phyloP scores from a whole-genome alignment of 805 yeast genomes.

The Starmerella floris region DNA sequence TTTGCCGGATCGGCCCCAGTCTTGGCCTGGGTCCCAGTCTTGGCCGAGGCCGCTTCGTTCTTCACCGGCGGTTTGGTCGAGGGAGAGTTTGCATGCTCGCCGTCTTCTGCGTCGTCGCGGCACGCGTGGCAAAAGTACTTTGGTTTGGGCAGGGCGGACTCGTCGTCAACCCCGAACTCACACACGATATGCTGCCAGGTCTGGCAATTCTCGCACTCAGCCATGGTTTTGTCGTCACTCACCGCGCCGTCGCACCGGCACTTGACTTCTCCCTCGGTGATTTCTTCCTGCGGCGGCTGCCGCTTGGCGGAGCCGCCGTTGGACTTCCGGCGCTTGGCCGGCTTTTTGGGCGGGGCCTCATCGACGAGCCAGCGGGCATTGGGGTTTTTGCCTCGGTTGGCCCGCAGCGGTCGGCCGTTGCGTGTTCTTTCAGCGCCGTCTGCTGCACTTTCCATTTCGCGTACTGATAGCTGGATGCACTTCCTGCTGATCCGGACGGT shows the following conservation, averaged over 20 bases:
- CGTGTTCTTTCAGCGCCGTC: neutral
- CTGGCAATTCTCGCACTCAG: constrained; percentile 49
- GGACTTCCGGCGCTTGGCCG: constrained; percentile 3
- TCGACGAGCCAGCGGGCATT: constrained; percentile 15
- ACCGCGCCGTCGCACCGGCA: constrained; percentile 30
- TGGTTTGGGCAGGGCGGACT: constrained; percentile 36
- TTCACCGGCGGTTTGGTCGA: neutral
- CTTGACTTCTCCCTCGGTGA: constrained; percentile 10
- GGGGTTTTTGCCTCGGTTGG: constrained; percentile 16
- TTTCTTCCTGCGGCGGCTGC: neutral
- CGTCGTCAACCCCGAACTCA: constrained; percentile 36
- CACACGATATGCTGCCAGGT: constrained; percentile 63
- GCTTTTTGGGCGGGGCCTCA: constrained; percentile 2
- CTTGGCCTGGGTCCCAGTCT: neutral
- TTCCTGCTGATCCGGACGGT: too few relatives aligned
- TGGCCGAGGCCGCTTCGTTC: neutral
- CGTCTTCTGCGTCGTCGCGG: constrained; percentile 23
- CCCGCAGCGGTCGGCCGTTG: constrained; percentile 13
- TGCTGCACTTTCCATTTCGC: too few relatives aligned
- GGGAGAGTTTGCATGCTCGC: neutral
- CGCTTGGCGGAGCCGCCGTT: neutral
- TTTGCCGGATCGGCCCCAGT: neutral
- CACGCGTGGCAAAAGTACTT: constrained; percentile 43
- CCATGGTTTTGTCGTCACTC: constrained; percentile 39
- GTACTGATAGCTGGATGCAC: too few relatives aligned